Percentiles rank a stretch among this genome's conserved stretches.
Conservation (phyloP, 306 rosid species). For the Trichosanthes truncata region DNA sequence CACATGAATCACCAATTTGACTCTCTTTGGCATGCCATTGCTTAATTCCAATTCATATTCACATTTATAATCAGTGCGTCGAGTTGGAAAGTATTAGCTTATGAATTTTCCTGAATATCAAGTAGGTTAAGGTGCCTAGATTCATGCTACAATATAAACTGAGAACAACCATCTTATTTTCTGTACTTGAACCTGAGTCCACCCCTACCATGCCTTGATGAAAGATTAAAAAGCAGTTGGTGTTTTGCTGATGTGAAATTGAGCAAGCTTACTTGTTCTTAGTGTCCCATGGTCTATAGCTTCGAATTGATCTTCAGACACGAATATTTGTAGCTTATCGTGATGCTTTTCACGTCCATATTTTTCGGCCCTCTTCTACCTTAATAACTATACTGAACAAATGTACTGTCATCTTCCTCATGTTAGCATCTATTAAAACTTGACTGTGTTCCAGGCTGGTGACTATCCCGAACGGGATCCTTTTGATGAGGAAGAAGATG, state of each 20-base stretch:
- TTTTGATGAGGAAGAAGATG: slow-evolving; percentile 77
- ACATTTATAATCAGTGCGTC: not conserved
- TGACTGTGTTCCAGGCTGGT: slow-evolving; percentile 50
- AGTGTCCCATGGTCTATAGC: not conserved
- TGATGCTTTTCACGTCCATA: not conserved
- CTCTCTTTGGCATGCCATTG: not conserved
- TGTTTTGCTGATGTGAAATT: not conserved
- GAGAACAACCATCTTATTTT: not conserved
- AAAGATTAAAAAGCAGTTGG: not conserved
- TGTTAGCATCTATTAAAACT: not conserved
- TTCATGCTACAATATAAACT: not conserved
- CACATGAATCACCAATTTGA: not conserved
- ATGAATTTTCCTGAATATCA: not conserved
- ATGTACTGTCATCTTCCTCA: not conserved
- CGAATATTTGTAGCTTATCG: not conserved
- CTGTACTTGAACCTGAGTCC: not conserved
- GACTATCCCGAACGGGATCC: slow-evolving; percentile 89
- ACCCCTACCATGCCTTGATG: not conserved
- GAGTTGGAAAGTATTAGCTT: not conserved
- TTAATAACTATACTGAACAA: not conserved
- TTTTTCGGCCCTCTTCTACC: not conserved
- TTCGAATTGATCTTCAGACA: not conserved
- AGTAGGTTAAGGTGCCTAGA: not conserved
- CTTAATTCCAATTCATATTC: not conserved
- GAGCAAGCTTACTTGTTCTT: not conserved